A percentile compares a stretch with the other conserved stretches of the same genome.
These are phyloP conservation scores for Phascolomyces articulosus DNA, from an alignment of 371 early-diverging fungal genomes.

Conservation along the genomic window DNA sequence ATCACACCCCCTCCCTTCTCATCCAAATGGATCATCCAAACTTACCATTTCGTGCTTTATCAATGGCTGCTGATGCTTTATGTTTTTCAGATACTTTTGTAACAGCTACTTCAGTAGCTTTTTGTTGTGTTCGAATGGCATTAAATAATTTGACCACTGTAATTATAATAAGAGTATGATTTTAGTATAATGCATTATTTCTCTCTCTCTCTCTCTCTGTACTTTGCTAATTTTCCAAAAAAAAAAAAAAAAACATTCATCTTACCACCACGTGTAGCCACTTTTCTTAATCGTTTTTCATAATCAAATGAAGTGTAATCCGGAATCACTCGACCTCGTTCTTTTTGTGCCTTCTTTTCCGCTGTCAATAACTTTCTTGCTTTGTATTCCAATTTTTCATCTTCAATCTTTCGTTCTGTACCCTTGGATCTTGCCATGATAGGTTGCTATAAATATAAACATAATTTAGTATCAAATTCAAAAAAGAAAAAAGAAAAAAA, in stretches of 20 bases:
- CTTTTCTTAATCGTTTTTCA: conserved; percentile 81
- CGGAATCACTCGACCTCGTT: conserved; percentile 71
- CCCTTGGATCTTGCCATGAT: conserved; percentile 77
- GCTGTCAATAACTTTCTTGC: conserved; percentile 68
- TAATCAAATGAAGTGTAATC: conserved; percentile 70
- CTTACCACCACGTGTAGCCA: conserved; percentile 84
- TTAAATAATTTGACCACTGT: conserved; percentile 84
- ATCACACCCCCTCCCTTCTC: not conserved
- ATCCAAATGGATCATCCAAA: too few relatives aligned
- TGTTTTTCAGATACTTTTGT: conserved; percentile 42
- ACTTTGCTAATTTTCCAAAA: not conserved
- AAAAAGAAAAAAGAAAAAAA: too few relatives aligned
- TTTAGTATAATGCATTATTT: too few relatives aligned
- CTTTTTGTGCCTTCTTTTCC: conserved; percentile 64
- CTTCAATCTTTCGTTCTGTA: conserved; percentile 72
- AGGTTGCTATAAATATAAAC: conserved; percentile 41
- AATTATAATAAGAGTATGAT: too few relatives aligned
- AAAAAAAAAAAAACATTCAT: too few relatives aligned
- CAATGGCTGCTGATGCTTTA: conserved; percentile 51
- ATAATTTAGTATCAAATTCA: too few relatives aligned
- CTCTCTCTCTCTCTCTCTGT: not conserved
- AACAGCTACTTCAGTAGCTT: conserved; percentile 64
- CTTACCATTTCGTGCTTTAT: conserved; percentile 56
- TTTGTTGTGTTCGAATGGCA: conserved; percentile 80
- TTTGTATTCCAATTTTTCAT: conserved; percentile 78